Evolutionary conservation across 805 yeast species (phyloP).

Genomic region (Metschnikowia dekortorum): DNA sequence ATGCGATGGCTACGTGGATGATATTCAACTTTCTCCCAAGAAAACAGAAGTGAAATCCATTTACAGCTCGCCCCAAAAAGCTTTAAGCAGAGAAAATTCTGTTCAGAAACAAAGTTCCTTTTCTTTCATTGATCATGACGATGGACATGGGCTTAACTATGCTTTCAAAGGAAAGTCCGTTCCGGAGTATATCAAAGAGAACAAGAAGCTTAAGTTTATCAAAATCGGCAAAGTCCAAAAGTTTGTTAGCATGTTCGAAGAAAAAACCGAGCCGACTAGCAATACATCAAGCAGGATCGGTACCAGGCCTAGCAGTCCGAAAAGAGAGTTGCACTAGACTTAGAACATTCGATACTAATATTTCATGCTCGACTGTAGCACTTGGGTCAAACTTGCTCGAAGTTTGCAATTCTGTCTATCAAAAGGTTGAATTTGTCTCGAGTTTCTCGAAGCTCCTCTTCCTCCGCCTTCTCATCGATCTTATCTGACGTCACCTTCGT

Average conservation of each 20-base stretch:
- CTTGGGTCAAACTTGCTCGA: slow-evolving; percentile 3
- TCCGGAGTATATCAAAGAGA: slow-evolving; percentile 34
- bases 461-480: slow-evolving; percentile 14
- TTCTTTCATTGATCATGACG: slow-evolving; percentile 25
- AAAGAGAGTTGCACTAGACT: background rate
- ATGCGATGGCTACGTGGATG: background rate
- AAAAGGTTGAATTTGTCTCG: slow-evolving; percentile 27
- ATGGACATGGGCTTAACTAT: slow-evolving; percentile 26
- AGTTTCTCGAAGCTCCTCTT: slow-evolving; percentile 21
- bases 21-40: background rate
- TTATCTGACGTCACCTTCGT: slow-evolving; percentile 31
- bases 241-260: slow-evolving; percentile 41
- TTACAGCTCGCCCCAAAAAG: background rate
- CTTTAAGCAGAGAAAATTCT: background rate
- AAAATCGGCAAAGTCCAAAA: slow-evolving; percentile 45
- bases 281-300: slow-evolving; percentile 11
- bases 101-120: slow-evolving; percentile 15
- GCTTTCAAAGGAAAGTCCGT: slow-evolving; percentile 27
- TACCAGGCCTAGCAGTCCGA: slow-evolving; percentile 16
- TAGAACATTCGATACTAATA: background rate
- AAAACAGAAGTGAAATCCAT: background rate
- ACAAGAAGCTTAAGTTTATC: slow-evolving; percentile 41
- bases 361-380: background rate
- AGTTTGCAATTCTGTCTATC: slow-evolving; percentile 12
- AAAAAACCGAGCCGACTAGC: slow-evolving; percentile 19